A percentile compares a stretch with the other conserved stretches of the same genome.
These are phyloP conservation scores for Boletus fagicola DNA, from an alignment of 768 basidiomycete genomes.

Conservation along the genomic window DNA sequence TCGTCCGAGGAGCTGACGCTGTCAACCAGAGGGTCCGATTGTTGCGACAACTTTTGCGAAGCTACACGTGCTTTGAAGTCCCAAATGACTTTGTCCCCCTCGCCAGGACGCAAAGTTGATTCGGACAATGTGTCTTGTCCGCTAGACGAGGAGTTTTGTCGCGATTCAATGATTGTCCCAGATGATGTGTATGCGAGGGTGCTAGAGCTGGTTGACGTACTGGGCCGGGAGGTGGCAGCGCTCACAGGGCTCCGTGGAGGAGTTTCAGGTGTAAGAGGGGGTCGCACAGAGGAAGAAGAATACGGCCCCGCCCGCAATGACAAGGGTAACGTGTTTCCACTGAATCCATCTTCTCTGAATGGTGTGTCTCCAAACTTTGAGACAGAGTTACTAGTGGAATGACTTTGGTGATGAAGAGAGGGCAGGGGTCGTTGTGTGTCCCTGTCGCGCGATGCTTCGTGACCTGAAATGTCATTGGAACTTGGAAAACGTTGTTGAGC, in stretches of 20 bases:
- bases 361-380: conserved; percentile 34
- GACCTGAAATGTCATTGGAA: conserved; percentile 13
- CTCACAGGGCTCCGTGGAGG: conserved; percentile 67
- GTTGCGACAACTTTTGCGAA: conserved; percentile 16
- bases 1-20: conserved; percentile 28
- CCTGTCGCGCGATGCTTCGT: conserved; percentile 28
- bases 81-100: conserved; percentile 32
- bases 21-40: conserved; percentile 19
- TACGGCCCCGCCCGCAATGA: conserved; percentile 33
- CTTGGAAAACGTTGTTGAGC: conserved; percentile 32
- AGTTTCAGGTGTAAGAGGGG: conserved; percentile 42
- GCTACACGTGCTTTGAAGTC: conserved; percentile 24
- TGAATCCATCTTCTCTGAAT: conserved; percentile 30
- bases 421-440: conserved; percentile 31
- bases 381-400: conserved; percentile 27
- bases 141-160: conserved; percentile 27
- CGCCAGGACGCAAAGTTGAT: conserved; percentile 34
- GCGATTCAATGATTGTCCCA: conserved; percentile 27
- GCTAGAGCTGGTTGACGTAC: conserved; percentile 34
- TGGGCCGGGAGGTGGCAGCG: conserved; percentile 44
- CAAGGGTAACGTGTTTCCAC: conserved; percentile 22
- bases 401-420: conserved; percentile 24
- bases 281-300: conserved; percentile 16
- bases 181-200: conserved; percentile 28
- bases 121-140: conserved; percentile 35